Percentiles rank a stretch among this genome's conserved stretches.
Evolutionary conservation across 2,329 filamentous ascomycete genomes (phyloP).

Genomic region (Keithomyces neogunnii): DNA sequence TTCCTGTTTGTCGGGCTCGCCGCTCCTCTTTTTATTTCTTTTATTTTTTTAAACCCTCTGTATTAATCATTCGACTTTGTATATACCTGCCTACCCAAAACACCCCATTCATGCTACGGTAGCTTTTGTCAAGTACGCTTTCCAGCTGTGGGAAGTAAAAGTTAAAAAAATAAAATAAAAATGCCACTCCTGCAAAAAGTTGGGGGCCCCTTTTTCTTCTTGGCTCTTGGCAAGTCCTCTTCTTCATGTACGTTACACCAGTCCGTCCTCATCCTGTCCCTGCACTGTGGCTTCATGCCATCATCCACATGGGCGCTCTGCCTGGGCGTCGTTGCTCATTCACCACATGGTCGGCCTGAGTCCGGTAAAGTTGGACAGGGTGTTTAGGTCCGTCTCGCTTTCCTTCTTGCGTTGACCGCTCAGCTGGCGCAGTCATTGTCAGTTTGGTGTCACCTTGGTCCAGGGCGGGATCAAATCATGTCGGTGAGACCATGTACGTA

Average conservation of each 20-base stretch:
- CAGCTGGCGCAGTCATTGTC: constrained; percentile 35
- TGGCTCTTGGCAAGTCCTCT: neutral
- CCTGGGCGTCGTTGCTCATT: neutral
- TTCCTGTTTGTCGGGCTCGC: no score
- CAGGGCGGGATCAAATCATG: neutral
- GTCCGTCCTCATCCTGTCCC: neutral
- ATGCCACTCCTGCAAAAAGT: neutral
- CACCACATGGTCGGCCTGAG: constrained; percentile 20
- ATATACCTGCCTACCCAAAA: neutral
- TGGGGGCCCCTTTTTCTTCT: neutral
- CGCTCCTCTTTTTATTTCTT: no score
- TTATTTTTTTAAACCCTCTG: no score
- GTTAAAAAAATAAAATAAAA: neutral
- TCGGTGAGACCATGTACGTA: constrained; percentile 27
- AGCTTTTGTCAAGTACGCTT: neutral
- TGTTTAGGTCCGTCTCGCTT: constrained; percentile 40
- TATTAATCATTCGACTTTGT: neutral
- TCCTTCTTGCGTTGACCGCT: constrained; percentile 66
- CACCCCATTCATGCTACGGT: neutral
- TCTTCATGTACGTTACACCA: neutral
- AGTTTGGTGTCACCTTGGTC: constrained; percentile 8
- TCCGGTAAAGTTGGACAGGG: constrained; percentile 48
- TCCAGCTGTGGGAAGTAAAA: neutral
- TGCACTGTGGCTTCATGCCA: neutral
- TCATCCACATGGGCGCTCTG: neutral